phyloP scores from a whole-genome alignment of 805 yeast genomes.

The Schizosaccharomyces pombe region DNA sequence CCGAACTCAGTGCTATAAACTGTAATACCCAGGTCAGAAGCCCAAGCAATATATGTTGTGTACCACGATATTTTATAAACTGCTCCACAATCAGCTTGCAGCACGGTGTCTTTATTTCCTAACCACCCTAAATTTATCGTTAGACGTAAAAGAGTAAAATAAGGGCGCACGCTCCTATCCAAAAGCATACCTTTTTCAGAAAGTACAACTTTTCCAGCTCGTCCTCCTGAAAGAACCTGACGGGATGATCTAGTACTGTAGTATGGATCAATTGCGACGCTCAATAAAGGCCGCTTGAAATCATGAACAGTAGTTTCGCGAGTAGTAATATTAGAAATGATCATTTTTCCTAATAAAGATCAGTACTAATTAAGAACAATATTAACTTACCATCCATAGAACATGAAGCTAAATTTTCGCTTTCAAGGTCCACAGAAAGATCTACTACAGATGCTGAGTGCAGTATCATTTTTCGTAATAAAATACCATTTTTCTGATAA shows the following conservation, averaged over 20 bases:
- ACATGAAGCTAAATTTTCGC: conserved; percentile 49
- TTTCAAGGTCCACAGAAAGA: conserved; percentile 42
- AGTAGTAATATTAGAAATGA: conserved; percentile 38
- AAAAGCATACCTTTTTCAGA: conserved; percentile 35
- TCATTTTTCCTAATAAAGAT: background rate
- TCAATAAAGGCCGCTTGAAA: conserved; percentile 68
- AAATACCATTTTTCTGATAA: background rate
- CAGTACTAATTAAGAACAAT: background rate
- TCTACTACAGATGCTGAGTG: conserved; percentile 68
- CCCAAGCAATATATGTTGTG: conserved; percentile 54
- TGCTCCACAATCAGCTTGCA: conserved; percentile 44
- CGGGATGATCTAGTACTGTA: conserved; percentile 27
- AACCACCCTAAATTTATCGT: conserved; percentile 29
- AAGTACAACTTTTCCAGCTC: conserved; percentile 54
- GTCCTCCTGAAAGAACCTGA: conserved; percentile 70
- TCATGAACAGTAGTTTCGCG: conserved; percentile 50
- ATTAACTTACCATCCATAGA: conserved; percentile 71
- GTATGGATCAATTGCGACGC: conserved; percentile 56
- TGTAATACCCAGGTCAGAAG: conserved; percentile 39
- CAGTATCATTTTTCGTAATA: conserved; percentile 49
- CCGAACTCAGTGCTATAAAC: conserved; percentile 35
- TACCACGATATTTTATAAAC: conserved; percentile 42
- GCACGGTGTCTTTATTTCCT: conserved; percentile 46
- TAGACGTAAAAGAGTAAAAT: background rate
- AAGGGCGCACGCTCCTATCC: background rate